Percentiles rank a stretch among this genome's conserved stretches.
These are phyloP conservation scores for Vitis amurensis DNA, from an alignment of 164 flowering plant genomes.

Conservation along the genomic window DNA sequence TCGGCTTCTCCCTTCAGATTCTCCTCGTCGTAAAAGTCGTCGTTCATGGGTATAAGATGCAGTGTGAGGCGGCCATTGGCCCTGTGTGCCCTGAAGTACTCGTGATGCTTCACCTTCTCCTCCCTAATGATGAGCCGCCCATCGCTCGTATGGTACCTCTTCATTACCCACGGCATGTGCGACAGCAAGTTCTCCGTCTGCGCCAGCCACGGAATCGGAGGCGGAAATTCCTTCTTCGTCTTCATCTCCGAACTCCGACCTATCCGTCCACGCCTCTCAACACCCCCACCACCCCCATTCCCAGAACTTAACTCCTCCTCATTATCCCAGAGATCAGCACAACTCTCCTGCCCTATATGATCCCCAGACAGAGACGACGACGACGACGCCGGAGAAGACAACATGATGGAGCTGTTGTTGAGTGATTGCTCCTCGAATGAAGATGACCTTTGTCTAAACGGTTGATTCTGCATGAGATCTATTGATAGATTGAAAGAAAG, in stretches of 20 bases:
- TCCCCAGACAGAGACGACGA: slow-evolving; percentile 18
- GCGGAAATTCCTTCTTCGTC: slow-evolving; percentile 31
- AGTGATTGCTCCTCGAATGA: neutral
- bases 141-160: slow-evolving; percentile 29
- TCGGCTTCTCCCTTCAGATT: neutral
- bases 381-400: neutral
- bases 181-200: slow-evolving; percentile 34
- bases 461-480: too few relatives aligned
- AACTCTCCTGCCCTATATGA: slow-evolving; percentile 36
- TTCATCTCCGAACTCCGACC: neutral
- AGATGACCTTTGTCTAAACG: neutral
- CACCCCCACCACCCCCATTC: neutral
- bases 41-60: slow-evolving; percentile 35
- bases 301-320: neutral
- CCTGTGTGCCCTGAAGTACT: slow-evolving; percentile 38
- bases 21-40: neutral
- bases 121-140: slow-evolving; percentile 43
- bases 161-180: slow-evolving; percentile 43
- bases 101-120: slow-evolving; percentile 41
- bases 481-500: too few relatives aligned
- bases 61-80: slow-evolving; percentile 40
- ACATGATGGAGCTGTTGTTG: neutral
- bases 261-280: neutral
- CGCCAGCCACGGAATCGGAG: slow-evolving; percentile 34
- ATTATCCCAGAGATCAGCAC: slow-evolving; percentile 15